These are phyloP conservation scores for Camelina sativa DNA, from an alignment of 345 rosid species.

Conservation along the genomic window DNA sequence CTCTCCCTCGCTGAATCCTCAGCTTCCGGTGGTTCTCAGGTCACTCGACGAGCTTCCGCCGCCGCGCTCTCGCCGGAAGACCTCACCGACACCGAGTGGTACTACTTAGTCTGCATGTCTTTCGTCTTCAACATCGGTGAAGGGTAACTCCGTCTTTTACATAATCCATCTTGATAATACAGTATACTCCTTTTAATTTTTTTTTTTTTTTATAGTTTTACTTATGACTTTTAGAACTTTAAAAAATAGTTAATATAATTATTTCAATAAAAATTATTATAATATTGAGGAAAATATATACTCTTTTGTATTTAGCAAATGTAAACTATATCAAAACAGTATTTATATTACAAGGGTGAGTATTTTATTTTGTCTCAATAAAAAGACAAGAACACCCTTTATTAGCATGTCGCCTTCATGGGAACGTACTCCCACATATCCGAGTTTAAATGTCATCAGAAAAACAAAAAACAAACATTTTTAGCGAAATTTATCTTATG, in stretches of 20 bases:
- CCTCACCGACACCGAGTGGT: constrained; percentile 96
- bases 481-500: too few relatives aligned
- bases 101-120: constrained; percentile 96
- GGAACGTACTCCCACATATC: not conserved
- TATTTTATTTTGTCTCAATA: not conserved
- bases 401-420: constrained; percentile 4
- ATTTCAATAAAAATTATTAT: too few relatives aligned
- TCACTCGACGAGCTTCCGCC: constrained; percentile 60
- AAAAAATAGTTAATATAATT: too few relatives aligned
- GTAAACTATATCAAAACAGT: not conserved
- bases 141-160: constrained; percentile 61
- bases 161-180: not conserved
- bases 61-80: constrained; percentile 92
- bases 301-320: too few relatives aligned
- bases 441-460: not conserved
- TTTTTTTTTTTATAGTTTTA: too few relatives aligned
- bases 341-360: not conserved
- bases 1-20: constrained; percentile 65
- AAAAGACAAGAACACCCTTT: constrained; percentile 16
- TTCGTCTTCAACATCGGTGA: constrained; percentile 79
- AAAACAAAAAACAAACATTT: too few relatives aligned
- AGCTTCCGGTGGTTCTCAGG: constrained; percentile 52
- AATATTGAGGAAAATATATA: too few relatives aligned
- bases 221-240: too few relatives aligned
- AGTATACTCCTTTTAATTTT: not conserved